Percentiles rank a stretch among this genome's conserved stretches.
phyloP scores from a whole-genome alignment of 306 rosid genomes.

The Trifolium subterraneum region DNA sequence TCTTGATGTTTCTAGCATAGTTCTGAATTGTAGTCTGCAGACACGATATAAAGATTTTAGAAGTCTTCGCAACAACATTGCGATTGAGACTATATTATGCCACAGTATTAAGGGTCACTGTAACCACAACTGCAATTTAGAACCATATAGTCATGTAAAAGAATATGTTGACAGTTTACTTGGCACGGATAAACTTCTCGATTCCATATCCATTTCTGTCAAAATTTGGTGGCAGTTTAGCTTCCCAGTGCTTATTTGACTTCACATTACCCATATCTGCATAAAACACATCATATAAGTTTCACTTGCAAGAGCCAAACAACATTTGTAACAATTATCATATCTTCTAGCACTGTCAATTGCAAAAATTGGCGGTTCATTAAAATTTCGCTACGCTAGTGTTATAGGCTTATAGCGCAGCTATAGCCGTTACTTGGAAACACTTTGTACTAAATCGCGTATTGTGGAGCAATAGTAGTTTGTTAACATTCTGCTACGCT shows the following conservation, averaged over 20 bases:
- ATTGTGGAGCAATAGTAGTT: neutral
- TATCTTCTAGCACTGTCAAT: conserved; percentile 1
- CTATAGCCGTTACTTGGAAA: neutral
- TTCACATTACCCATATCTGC: conserved; percentile 75
- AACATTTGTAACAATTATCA: neutral
- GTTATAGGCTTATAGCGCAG: too few relatives aligned
- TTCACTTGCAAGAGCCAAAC: conserved; percentile 10
- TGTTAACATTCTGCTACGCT: neutral
- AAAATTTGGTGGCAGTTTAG: conserved; percentile 59
- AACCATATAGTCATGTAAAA: conserved; percentile 22
- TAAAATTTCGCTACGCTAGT: neutral
- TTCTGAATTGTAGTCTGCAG: neutral
- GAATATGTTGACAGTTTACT: conserved; percentile 57
- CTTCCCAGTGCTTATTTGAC: conserved; percentile 84
- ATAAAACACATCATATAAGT: conserved; percentile 33
- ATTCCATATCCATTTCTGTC: conserved; percentile 56
- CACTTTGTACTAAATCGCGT: too few relatives aligned
- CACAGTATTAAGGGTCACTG: neutral
- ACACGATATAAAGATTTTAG: neutral
- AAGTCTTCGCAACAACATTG: neutral
- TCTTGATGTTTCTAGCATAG: conserved; percentile 25
- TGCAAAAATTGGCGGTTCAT: neutral
- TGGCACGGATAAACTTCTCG: conserved; percentile 67
- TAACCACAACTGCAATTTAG: neutral
- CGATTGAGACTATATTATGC: neutral